Conservation (phyloP, 495 filamentous ascomycete genomes). For the Annulohypoxylon stygium region DNA sequence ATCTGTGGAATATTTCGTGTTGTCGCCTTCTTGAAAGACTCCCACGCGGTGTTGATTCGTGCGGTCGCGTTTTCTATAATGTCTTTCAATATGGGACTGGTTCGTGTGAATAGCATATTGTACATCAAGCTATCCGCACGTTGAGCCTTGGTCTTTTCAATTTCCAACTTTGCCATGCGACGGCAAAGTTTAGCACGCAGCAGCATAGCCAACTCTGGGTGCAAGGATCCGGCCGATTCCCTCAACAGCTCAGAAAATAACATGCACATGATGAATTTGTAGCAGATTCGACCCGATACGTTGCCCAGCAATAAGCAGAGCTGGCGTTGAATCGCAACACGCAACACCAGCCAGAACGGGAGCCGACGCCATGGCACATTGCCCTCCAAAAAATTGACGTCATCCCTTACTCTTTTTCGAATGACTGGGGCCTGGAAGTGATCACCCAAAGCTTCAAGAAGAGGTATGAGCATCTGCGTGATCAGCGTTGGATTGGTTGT, state of each 20-base stretch:
- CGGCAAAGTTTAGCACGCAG: constrained; percentile 70
- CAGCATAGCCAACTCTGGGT: constrained; percentile 44
- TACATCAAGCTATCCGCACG: background rate
- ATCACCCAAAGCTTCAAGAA: constrained; percentile 67
- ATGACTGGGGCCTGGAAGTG: constrained; percentile 51
- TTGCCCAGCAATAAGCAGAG: constrained; percentile 60
- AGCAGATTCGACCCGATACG: constrained; percentile 62
- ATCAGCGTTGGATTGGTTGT: constrained; percentile 67
- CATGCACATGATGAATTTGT: constrained; percentile 69
- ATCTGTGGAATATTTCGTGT: constrained; percentile 57
- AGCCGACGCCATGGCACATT: constrained; percentile 68
- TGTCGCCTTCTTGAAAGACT: constrained; percentile 43
- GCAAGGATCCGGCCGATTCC: constrained; percentile 49
- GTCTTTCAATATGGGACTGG: constrained; percentile 36
- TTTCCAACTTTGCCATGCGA: constrained; percentile 71
- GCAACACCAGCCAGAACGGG: constrained; percentile 69
- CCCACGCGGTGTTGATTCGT: constrained; percentile 47
- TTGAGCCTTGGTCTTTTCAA: constrained; percentile 38
- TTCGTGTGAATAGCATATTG: constrained; percentile 33
- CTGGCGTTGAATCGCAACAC: constrained; percentile 65
- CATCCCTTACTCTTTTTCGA: constrained; percentile 71
- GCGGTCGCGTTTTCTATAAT: constrained; percentile 35
- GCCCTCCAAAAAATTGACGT: constrained; percentile 62
- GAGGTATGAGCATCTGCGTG: constrained; percentile 66
- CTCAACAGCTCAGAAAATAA: constrained; percentile 60